Base-by-base conservation (phyloP, 2,329 filamentous ascomycete genomes). In the Verticillium albo-atrum region DNA sequence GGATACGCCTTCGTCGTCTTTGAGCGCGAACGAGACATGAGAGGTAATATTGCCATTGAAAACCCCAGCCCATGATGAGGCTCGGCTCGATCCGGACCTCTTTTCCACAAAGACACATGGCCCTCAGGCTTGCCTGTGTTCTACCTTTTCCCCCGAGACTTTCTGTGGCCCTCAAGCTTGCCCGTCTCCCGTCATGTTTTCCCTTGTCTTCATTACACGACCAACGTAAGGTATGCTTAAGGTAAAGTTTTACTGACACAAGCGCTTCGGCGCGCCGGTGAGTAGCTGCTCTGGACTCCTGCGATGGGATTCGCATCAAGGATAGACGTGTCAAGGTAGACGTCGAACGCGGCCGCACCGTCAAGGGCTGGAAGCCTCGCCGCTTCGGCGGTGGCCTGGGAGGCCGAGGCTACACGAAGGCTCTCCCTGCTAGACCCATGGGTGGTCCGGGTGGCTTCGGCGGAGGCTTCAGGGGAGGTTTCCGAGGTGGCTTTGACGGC, bases 1-100 rank as follows among this genome's bases (percentile, higher is more conserved):
- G 95, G 95, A 63, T 99, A 99, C 75, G 95, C 92, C 62, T 99
- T 99, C 72, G 89, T 99, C 67, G 91, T 98, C 58, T 99, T 94
- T 72, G 94, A 98, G 77, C 89, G 91, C 74, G 95, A 98, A 78
- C 93, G 94, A 77, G 95, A 98, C 74, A 97, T 98, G 93, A 96
- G 96, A 92, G 92, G 93, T 97, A 96, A 86, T 79, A 76, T 73
- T 71, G 73, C 74, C 77, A 37, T 54, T 54, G 42, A 35, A 58
- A 54, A 10, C 9, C 23, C 42, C 55, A 57, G 59, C 57, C 55
- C 52, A 56, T 56, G 61, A 58, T 23, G 50, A 61, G 55, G 56
- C 59, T 54, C 35, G 59, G 56, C 57, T 51, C 55, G 50, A 37
- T 56, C n/a, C 57, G 53, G 59, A 58, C 65, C 67, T 67, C 57